Conservation (phyloP, 2,329 filamentous ascomycete species). For the Hymenoscyphus infarciens region DNA sequence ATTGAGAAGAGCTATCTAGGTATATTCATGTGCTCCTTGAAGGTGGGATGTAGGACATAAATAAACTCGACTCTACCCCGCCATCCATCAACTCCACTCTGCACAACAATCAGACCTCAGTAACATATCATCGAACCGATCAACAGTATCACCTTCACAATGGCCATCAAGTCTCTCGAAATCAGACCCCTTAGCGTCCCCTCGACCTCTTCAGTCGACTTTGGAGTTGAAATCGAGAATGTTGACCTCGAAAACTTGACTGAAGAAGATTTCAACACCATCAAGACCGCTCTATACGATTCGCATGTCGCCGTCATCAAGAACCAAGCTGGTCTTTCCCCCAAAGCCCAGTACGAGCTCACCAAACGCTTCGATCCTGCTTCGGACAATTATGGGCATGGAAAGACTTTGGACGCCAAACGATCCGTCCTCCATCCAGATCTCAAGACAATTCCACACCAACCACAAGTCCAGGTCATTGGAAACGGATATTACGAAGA, state of each 20-base stretch:
- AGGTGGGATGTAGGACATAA: neutral
- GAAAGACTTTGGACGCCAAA: conserved; percentile 67
- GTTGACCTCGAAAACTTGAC: conserved; percentile 59
- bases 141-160: conserved; percentile 17
- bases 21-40: neutral
- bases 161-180: conserved; percentile 34
- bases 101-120: neutral
- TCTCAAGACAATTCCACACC: conserved; percentile 74
- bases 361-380: conserved; percentile 70
- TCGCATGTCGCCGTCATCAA: conserved; percentile 71
- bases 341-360: conserved; percentile 69
- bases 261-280: conserved; percentile 60
- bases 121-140: neutral
- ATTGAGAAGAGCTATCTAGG: neutral
- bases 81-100: neutral
- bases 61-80: neutral
- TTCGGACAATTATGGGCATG: conserved; percentile 66
- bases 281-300: conserved; percentile 63
- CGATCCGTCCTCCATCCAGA: conserved; percentile 67
- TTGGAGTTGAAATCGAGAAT: conserved; percentile 58
- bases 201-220: conserved; percentile 44
- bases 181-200: conserved; percentile 27
- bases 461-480: conserved; percentile 77
- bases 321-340: conserved; percentile 58
- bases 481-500: conserved; percentile 67